Conservation (phyloP, 306 rosid genomes). For the Sicyos edulis region DNA sequence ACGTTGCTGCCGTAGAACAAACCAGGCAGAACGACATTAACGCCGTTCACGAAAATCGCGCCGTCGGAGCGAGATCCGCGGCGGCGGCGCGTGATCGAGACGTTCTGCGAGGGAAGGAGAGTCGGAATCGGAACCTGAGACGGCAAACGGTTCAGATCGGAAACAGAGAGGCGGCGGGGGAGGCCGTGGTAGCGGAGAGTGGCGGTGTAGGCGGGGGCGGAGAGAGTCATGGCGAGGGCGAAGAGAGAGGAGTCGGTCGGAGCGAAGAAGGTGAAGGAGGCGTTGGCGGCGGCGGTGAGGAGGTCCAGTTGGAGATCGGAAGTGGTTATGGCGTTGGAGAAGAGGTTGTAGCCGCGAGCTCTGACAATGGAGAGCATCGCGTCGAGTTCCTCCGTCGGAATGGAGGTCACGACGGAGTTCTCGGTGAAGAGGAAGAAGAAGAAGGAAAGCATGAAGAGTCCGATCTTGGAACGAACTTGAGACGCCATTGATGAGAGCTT, state of each 20-base stretch:
- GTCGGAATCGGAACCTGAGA: constrained; percentile 35
- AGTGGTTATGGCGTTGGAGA: constrained; percentile 60
- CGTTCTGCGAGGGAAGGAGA: constrained; percentile 30
- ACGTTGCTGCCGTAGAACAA: constrained; percentile 24
- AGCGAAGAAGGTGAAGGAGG: constrained; percentile 54
- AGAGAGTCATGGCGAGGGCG: constrained; percentile 51
- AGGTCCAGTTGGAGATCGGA: constrained; percentile 45
- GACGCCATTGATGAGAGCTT: constrained; percentile 24
- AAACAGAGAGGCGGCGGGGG: constrained; percentile 48
- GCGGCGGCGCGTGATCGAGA: constrained; percentile 22
- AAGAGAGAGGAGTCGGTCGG: constrained; percentile 58
- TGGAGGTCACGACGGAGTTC: background rate
- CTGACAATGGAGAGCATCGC: constrained; percentile 44
- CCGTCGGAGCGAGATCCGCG: background rate
- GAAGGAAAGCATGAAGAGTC: constrained; percentile 8
- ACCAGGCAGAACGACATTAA: constrained; percentile 28
- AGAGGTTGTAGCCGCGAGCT: constrained; percentile 48
- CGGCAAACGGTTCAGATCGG: constrained; percentile 40
- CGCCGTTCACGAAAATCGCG: constrained; percentile 30
- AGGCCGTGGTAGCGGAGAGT: constrained; percentile 56
- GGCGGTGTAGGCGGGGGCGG: constrained; percentile 44
- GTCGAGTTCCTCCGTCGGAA: constrained; percentile 36
- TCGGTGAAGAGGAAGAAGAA: background rate
- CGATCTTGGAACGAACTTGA: background rate
- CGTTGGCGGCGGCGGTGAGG: constrained; percentile 25